phyloP scores from a whole-genome alignment of 441 rosid genomes.

The Eutrema salsugineum region DNA sequence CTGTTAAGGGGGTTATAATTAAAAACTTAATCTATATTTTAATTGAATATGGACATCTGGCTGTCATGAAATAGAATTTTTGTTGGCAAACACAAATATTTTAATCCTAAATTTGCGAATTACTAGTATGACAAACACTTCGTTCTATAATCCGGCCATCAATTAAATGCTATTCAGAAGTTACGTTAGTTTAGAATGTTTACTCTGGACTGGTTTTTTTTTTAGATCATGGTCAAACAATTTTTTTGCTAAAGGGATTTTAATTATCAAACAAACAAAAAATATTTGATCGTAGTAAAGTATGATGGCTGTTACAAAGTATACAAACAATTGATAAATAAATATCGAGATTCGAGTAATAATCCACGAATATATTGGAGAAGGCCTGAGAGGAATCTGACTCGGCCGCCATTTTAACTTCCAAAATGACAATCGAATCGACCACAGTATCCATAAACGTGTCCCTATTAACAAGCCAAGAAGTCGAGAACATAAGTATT shows the following conservation, averaged over 20 bases:
- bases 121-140: too few species aligned
- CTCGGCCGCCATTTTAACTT: constrained; percentile 15
- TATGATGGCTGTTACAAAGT: not conserved
- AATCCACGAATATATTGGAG: not conserved
- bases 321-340: not conserved
- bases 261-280: not conserved
- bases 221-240: not conserved
- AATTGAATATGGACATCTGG: not conserved
- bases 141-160: not conserved
- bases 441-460: not conserved
- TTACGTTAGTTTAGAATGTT: not conserved
- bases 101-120: not conserved
- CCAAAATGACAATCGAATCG: not conserved
- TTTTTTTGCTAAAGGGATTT: not conserved
- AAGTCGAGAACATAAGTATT: not conserved
- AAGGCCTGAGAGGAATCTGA: constrained; percentile 21
- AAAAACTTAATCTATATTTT: not conserved
- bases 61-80: not conserved
- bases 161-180: too few species aligned
- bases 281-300: not conserved
- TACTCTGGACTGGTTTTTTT: not conserved
- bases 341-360: not conserved
- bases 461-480: not conserved
- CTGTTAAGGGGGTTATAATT: not conserved
- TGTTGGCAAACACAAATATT: not conserved